These are phyloP conservation scores for Rubia yunnanensis DNA, from an alignment of 257 asterid species.

Conservation along the genomic window DNA sequence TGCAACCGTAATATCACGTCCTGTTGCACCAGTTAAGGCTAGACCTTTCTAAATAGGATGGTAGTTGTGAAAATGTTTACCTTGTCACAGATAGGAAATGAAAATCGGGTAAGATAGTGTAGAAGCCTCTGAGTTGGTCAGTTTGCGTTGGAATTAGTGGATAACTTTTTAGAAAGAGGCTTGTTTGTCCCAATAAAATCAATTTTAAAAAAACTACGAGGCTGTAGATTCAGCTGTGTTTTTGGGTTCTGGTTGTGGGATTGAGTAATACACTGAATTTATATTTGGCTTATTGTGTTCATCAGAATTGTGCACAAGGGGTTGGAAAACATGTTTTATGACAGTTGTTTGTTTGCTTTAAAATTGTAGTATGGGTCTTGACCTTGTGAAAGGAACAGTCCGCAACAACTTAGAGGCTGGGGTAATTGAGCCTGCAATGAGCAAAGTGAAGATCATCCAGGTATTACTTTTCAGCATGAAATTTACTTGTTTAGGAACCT, in stretches of 20 bases:
- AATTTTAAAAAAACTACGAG: too few species aligned
- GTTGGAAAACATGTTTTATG: neutral
- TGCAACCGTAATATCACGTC: too few species aligned
- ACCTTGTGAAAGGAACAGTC: too few species aligned
- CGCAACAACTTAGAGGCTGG: conserved; percentile 90
- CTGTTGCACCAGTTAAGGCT: too few species aligned
- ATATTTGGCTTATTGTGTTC: neutral
- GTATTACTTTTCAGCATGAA: conserved; percentile 19
- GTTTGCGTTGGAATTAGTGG: neutral
- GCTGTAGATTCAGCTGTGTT: too few species aligned
- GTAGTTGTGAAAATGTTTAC: too few species aligned
- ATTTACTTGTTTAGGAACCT: neutral
- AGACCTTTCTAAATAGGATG: too few species aligned
- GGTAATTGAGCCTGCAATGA: conserved; percentile 95
- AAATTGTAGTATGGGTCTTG: conserved; percentile 68
- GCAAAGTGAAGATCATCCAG: conserved; percentile 97
- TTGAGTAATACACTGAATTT: neutral
- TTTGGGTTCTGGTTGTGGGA: neutral
- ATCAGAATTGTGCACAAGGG: neutral
- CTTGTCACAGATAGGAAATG: conserved; percentile 32
- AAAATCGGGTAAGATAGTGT: conserved; percentile 56
- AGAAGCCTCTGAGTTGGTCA: conserved; percentile 25
- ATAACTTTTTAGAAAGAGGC: neutral
- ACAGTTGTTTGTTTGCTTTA: neutral
- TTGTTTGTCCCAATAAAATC: neutral